Conservation (phyloP, 176 grass and related monocot genomes). For the Carex cristatella region DNA sequence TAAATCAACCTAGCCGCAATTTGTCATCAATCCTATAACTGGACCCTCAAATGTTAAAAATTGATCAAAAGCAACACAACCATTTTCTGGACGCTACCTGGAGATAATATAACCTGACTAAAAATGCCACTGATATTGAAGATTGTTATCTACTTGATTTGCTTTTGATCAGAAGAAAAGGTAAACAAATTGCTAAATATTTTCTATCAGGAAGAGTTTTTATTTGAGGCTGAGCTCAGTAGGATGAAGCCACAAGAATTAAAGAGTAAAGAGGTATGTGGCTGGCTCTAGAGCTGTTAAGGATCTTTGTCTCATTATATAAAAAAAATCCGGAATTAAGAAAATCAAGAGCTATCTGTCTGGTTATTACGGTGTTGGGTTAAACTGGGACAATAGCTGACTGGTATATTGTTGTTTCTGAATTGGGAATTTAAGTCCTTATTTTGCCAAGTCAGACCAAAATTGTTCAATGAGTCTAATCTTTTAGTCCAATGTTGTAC, state of each 20-base stretch:
- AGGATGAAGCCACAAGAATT: slow-evolving; percentile 86
- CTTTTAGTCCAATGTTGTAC: not conserved
- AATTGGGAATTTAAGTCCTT: not conserved
- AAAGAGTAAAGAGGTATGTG: slow-evolving; percentile 81
- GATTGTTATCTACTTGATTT: not conserved
- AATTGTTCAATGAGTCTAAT: not conserved
- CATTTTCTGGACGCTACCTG: not conserved
- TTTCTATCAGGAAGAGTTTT: slow-evolving; percentile 82
- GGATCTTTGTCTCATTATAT: slow-evolving; percentile 7
- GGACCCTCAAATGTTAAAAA: not conserved
- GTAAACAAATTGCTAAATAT: not conserved
- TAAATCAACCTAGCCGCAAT: not conserved
- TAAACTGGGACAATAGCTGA: no score
- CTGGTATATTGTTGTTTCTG: not conserved
- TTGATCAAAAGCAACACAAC: not conserved
- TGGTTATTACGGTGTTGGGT: not conserved
- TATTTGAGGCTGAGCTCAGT: slow-evolving; percentile 87
- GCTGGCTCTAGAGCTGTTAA: not conserved
- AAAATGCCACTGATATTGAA: not conserved
- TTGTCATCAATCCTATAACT: not conserved
- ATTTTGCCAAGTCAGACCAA: not conserved
- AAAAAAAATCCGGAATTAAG: not conserved
- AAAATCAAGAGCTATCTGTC: not conserved
- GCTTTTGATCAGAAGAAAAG: not conserved
- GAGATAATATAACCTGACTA: not conserved